A percentile compares a stretch with the other conserved stretches of the same genome.
Conservation (phyloP, 495 filamentous ascomycete genomes). For the Lasiosphaeria ovina region DNA sequence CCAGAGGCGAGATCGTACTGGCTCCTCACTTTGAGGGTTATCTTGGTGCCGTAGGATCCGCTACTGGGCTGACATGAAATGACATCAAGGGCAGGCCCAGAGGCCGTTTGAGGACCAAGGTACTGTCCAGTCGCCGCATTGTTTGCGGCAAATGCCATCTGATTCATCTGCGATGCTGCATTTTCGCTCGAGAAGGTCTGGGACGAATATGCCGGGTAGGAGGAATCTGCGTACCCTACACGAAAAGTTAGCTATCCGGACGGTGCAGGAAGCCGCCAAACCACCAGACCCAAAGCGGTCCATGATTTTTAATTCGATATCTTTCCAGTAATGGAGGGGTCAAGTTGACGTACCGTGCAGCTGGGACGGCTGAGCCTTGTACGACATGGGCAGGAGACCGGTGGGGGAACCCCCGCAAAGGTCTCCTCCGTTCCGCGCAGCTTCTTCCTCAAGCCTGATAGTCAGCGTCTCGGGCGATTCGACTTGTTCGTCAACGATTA, state of each 20-base stretch:
- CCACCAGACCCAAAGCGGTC: too few relatives aligned
- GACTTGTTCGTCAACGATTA: slow-evolving; percentile 49
- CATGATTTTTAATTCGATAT: neutral
- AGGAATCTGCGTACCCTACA: slow-evolving; percentile 50
- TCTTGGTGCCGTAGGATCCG: slow-evolving; percentile 65
- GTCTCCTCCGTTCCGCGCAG: slow-evolving; percentile 47
- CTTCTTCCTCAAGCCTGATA: slow-evolving; percentile 48
- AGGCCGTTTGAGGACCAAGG: slow-evolving; percentile 41
- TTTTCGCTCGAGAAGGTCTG: slow-evolving; percentile 45
- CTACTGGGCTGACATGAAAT: slow-evolving; percentile 63
- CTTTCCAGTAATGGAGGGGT: neutral
- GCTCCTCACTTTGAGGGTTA: slow-evolving; percentile 70
- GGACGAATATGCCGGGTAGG: slow-evolving; percentile 44
- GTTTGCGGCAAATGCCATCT: slow-evolving; percentile 55
- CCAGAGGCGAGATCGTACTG: slow-evolving; percentile 57
- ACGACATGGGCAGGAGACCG: slow-evolving; percentile 52
- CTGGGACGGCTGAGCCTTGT: slow-evolving; percentile 45
- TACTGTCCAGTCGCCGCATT: slow-evolving; percentile 50
- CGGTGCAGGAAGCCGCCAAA: too few relatives aligned
- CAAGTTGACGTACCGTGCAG: slow-evolving; percentile 44
- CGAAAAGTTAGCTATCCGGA: slow-evolving; percentile 6
- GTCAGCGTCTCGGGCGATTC: slow-evolving; percentile 51
- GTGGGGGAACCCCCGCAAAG: slow-evolving; percentile 48
- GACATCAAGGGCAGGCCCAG: slow-evolving; percentile 51
- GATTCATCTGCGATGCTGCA: slow-evolving; percentile 48